phyloP scores from a whole-genome alignment of 129 eudicot genomes.

The sunflower (Helianthus annuus) region DNA sequence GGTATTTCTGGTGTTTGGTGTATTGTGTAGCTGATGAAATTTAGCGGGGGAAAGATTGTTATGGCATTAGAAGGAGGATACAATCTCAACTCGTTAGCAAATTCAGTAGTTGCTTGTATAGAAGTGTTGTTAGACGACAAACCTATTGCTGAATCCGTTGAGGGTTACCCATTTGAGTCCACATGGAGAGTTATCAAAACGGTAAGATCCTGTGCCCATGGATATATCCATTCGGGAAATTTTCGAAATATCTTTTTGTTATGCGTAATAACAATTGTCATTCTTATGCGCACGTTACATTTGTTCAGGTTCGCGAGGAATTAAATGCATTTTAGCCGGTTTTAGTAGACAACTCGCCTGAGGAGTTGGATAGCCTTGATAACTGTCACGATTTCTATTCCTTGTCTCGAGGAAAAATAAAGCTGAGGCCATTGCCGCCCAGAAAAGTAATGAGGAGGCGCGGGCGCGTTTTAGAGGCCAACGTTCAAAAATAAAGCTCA shows the following conservation, averaged over 20 bases:
- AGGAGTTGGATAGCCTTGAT: too few relatives aligned
- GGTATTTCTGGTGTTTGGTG: neutral
- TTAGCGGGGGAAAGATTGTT: slow-evolving; percentile 71
- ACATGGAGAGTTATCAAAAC: slow-evolving; percentile 69
- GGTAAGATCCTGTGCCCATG: slow-evolving; percentile 31
- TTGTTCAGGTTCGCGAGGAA: slow-evolving; percentile 68
- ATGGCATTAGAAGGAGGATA: slow-evolving; percentile 93
- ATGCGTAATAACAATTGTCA: neutral
- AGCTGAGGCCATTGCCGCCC: too few relatives aligned
- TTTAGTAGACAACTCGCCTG: slow-evolving; percentile 56
- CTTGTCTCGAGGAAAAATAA: too few relatives aligned
- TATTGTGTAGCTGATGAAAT: slow-evolving; percentile 65
- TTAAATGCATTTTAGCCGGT: slow-evolving; percentile 66
- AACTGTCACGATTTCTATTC: too few relatives aligned
- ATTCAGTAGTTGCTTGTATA: slow-evolving; percentile 79
- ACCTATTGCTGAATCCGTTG: slow-evolving; percentile 40
- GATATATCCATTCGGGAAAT: neutral
- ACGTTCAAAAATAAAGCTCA: too few relatives aligned
- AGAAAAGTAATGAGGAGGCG: too few relatives aligned
- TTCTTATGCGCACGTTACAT: slow-evolving; percentile 6
- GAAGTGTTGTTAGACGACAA: slow-evolving; percentile 60
- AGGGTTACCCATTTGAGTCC: slow-evolving; percentile 68
- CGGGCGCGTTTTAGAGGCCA: too few relatives aligned
- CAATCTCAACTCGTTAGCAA: slow-evolving; percentile 68
- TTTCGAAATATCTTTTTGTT: neutral